These are phyloP conservation scores for Euclidium syriacum DNA, from an alignment of 345 rosid species.

Conservation along the genomic window DNA sequence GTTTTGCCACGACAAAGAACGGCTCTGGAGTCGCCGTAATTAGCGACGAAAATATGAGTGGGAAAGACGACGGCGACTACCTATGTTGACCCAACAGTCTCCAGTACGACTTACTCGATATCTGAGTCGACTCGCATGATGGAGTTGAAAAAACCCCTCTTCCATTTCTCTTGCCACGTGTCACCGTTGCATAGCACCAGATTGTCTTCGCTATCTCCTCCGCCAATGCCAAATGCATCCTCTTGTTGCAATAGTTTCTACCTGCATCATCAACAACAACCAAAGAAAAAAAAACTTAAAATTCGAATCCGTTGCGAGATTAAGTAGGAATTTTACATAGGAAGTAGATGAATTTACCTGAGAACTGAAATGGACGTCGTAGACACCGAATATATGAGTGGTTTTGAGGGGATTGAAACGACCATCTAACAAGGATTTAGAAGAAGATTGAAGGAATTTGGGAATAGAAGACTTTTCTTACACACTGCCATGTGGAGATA, in stretches of 20 bases:
- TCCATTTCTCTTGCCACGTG: conserved; percentile 47
- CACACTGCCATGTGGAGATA: too few species aligned
- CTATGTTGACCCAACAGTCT: conserved; percentile 64
- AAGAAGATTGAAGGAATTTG: conserved; percentile 32
- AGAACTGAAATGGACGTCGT: conserved; percentile 61
- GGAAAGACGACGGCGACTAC: conserved; percentile 44
- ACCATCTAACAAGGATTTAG: conserved; percentile 17
- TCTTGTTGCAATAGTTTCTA: conserved; percentile 44
- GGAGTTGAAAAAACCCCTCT: conserved; percentile 40
- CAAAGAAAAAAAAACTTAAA: not conserved
- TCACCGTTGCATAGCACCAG: conserved; percentile 25
- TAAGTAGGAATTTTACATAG: too few species aligned
- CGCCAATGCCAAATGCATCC: conserved; percentile 45
- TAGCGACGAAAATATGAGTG: conserved; percentile 45
- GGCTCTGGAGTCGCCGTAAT: too few species aligned
- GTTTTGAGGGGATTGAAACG: conserved; percentile 1
- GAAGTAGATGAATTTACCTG: conserved; percentile 36
- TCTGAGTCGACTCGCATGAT: conserved; percentile 49
- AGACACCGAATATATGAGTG: conserved; percentile 51
- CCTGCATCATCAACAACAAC: conserved; percentile 38
- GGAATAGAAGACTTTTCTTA: too few species aligned
- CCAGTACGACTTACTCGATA: conserved; percentile 38
- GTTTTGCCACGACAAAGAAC: conserved; percentile 45
- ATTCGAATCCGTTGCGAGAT: too few species aligned
- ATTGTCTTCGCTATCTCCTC: conserved; percentile 40